Base-by-base conservation (phyloP, 331 rosid genomes). In the Erythrophleum ivorense region DNA sequence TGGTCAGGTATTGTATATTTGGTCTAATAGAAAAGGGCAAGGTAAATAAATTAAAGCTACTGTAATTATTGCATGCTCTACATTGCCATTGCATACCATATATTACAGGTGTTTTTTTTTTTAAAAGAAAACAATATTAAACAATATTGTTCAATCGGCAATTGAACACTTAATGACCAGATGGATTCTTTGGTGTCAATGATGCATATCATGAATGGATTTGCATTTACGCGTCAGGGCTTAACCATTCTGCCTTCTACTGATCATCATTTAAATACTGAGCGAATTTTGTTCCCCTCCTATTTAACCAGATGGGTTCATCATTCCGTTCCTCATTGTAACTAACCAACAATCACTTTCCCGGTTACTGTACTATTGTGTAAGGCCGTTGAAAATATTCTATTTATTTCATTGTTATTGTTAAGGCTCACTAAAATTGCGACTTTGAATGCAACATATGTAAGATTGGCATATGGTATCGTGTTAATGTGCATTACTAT, bases 1-100 rank as follows among this genome's bases (percentile, higher is more conserved):
- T 16, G 52, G 43, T 21, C 8, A 16, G 50, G 29, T 8, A 66
- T 36, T 7, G 45, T 40, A 63, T 34, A 63, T 33, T 33, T 63
- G 70, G 10, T n/a, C 70, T 64, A 12, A 14, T 15, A 34, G 59
- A 34, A 34, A 80, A 40, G 60, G 77, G 68, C 84, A 62, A 71
- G 54, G 48, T 52, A 41, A 50, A 36, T 34, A 24, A 24, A 24
- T 24, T 24, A 24, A 24, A 24, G 29, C 40, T 59, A 73, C 63
- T 72, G 73, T 33, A 57, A 70, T 36, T 71, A 71, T 60, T 48
- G 58, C 36, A 16, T 29, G 50, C 43, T 64, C 14, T 31, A 48
- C 29, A 21, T 24, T 59, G 18, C 41, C 15, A 5, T 73, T 52
- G 48, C 64, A 21, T 52, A 57, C 55, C 36, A 1, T 16, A 54